These are phyloP conservation scores for Boletus speciosus DNA, from an alignment of 768 basidiomycete species.

Conservation along the genomic window DNA sequence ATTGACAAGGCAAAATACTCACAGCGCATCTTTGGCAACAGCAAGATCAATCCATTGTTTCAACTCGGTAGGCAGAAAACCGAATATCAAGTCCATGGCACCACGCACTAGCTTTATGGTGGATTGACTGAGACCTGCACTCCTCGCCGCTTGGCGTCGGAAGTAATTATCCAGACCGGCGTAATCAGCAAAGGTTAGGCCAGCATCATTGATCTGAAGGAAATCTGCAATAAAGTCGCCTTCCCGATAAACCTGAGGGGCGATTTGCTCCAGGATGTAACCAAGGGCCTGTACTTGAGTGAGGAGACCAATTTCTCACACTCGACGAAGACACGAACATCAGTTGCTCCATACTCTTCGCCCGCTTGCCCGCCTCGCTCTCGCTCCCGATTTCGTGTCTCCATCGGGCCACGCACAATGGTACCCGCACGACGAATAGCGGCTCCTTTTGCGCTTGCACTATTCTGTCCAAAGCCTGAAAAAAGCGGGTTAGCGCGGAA, in stretches of 20 bases:
- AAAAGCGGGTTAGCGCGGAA: not conserved
- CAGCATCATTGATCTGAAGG: constrained; percentile 84
- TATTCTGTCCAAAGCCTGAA: constrained; percentile 42
- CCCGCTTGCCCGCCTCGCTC: constrained; percentile 52
- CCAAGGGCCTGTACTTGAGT: constrained; percentile 58
- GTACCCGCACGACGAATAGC: constrained; percentile 83
- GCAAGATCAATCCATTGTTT: constrained; percentile 83
- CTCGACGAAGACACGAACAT: constrained; percentile 43
- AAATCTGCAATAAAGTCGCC: constrained; percentile 89
- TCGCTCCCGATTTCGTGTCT: constrained; percentile 42
- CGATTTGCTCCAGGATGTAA: constrained; percentile 71
- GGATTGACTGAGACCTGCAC: constrained; percentile 58
- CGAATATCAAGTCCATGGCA: constrained; percentile 94
- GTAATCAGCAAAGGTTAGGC: constrained; percentile 92
- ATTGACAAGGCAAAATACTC: constrained; percentile 5
- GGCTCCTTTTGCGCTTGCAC: constrained; percentile 41
- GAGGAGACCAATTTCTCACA: not conserved
- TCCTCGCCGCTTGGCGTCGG: constrained; percentile 81
- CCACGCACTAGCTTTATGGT: constrained; percentile 80
- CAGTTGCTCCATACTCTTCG: constrained; percentile 65
- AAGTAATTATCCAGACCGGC: constrained; percentile 94
- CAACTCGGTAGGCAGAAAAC: constrained; percentile 81
- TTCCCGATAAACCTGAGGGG: constrained; percentile 74
- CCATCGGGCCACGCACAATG: constrained; percentile 74
- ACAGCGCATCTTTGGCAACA: constrained; percentile 75